phyloP scores from a whole-genome alignment of 2,329 filamentous ascomycete genomes.

The Dothiorella sarmentorum region DNA sequence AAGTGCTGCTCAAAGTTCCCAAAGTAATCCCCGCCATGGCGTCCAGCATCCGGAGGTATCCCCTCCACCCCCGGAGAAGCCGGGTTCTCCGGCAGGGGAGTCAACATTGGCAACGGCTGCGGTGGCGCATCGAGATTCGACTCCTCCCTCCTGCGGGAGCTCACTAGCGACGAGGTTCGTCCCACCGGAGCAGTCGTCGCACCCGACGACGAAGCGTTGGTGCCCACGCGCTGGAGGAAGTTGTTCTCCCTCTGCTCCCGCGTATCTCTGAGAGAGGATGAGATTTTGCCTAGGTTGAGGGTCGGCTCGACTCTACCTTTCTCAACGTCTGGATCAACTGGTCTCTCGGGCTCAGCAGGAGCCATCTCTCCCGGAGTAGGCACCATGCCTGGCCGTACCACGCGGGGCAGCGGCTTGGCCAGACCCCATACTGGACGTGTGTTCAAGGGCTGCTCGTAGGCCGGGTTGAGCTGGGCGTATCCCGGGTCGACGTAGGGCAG shows the following conservation, averaged over 20 bases:
- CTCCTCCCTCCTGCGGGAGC: not conserved
- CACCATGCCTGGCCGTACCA: slow-evolving; percentile 53
- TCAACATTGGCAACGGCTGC: not conserved
- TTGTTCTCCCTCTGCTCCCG: slow-evolving; percentile 33
- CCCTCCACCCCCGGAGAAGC: not conserved
- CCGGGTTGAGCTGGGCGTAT: slow-evolving; percentile 52
- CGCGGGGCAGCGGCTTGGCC: slow-evolving; percentile 53
- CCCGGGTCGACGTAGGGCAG: slow-evolving; percentile 46
- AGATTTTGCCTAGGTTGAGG: slow-evolving; percentile 39
- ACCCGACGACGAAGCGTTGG: not conserved
- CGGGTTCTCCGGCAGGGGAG: not conserved
- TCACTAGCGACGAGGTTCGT: not conserved
- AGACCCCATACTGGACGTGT: slow-evolving; percentile 52
- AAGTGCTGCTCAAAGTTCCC: not conserved
- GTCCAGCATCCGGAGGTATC: no score
- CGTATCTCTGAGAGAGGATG: slow-evolving; percentile 46
- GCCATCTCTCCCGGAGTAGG: slow-evolving; percentile 40
- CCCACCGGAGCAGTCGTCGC: not conserved
- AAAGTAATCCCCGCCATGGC: no score
- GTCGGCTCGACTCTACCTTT: slow-evolving; percentile 40
- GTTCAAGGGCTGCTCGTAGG: slow-evolving; percentile 51
- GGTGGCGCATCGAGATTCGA: no score
- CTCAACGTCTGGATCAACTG: slow-evolving; percentile 39
- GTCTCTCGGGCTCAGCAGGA: slow-evolving; percentile 31
- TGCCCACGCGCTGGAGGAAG: slow-evolving; percentile 10